Base-by-base conservation (phyloP, 305 asterid species). In the Fraxinus sp. region DNA sequence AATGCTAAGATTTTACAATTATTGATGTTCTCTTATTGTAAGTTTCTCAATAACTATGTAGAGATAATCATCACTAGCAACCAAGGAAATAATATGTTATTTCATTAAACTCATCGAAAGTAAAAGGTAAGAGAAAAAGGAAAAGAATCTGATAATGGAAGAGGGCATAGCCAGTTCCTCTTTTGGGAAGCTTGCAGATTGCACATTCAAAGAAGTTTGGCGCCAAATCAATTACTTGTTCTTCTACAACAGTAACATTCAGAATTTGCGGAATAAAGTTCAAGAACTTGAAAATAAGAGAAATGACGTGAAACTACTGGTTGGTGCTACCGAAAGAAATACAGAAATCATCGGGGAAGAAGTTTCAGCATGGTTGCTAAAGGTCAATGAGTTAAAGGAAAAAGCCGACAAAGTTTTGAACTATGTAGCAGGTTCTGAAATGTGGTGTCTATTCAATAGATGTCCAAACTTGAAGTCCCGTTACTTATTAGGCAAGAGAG, bases 401-500 rank as follows among this genome's bases (percentile, higher is more conserved):
- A 0, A 10, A 13, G 37, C 71, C 3, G 36, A 74, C 4, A 18
- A 5, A 1, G 72, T 79, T 16, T 1, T 18, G 5, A 1, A 22
- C 1, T 5, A 13, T 4, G 39, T 1, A 41, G 41, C 10, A 10
- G 5, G 73, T 8, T 9, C 2, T 2, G 16, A 80, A 30, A 39
- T 66, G 10, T 7, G 5, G 0, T 49, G 59, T 1, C 14, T 11
- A 0, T 10, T 13, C 70, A 13, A 44, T 0, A 37, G 79, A 7
- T 77, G 75, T 82, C 37, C 73, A 3, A 66, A 78, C 33, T 1
- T 80, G 10, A 79, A 59, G 36, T 74, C 84, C 1, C 83, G 84
- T 0, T 87, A 44, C 35, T 35, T n/a, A 13, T 39, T 59, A 20
- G 73, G 91, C 52, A 83, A 24, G 80, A 80, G 9, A 79, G 85